Percentiles rank a stretch among this genome's conserved stretches.
Conservation (phyloP, 768 basidiomycete species). For the Vararia minispora region DNA sequence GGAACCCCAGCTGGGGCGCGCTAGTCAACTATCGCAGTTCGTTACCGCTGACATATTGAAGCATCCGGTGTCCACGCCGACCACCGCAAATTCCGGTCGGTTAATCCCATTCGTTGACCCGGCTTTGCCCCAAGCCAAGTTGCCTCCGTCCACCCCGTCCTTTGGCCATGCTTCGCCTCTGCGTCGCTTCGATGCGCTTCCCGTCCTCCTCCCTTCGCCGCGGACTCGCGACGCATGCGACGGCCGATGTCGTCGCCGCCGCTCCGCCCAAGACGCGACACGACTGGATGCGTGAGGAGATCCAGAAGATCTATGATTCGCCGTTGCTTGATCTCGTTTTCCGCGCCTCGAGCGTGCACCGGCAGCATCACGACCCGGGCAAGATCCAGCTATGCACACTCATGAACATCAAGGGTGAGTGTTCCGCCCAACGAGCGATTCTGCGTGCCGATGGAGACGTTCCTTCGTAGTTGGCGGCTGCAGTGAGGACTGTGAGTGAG, state of each 20-base stretch:
- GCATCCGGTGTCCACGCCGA: no score
- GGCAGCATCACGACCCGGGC: conserved; percentile 75
- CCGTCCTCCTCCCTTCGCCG: no score
- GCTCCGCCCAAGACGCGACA: conserved; percentile 30
- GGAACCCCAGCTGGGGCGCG: no score
- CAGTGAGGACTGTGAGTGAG: conserved; percentile 77
- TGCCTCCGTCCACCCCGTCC: no score
- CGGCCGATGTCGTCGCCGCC: conserved; percentile 5
- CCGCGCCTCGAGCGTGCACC: conserved; percentile 73
- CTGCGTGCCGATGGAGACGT: no score
- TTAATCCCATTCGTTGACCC: no score
- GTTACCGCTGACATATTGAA: no score
- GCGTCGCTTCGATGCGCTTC: no score
- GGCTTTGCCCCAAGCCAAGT: no score
- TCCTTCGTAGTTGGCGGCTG: conserved; percentile 74
- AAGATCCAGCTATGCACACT: conserved; percentile 95
- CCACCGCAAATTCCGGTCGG: no score
- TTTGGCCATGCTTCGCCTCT: no score
- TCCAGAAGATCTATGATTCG: conserved; percentile 75
- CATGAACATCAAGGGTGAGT: conserved; percentile 96
- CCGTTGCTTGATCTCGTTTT: conserved; percentile 87
- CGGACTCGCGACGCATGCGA: conserved; percentile 53
- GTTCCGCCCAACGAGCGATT: conserved; percentile 16
- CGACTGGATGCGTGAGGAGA: conserved; percentile 70
- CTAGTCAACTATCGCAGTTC: no score